A percentile compares a stretch with the other conserved stretches of the same genome.
These are phyloP conservation scores for Erysimum cheiri DNA, from an alignment of 441 rosid genomes.

Conservation along the genomic window DNA sequence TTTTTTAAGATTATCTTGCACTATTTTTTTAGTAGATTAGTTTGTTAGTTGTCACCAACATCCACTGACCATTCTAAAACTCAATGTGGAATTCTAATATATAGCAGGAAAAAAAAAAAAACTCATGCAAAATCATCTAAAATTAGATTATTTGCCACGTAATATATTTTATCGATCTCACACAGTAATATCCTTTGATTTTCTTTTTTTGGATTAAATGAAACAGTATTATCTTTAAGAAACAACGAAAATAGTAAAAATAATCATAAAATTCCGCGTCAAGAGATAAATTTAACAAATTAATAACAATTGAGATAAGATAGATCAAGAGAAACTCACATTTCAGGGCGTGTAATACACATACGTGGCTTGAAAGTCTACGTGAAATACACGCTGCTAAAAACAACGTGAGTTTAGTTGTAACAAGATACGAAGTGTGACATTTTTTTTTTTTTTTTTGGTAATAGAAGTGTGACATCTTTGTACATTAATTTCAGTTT, in stretches of 20 bases:
- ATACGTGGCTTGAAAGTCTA: background rate
- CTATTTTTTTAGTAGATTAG: background rate
- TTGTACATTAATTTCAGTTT: constrained; percentile 35
- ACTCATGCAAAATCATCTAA: background rate
- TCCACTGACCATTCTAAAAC: constrained; percentile 13
- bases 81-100: background rate
- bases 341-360: constrained; percentile 31
- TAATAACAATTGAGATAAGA: constrained; percentile 9
- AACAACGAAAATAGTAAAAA: background rate
- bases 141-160: background rate
- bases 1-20: background rate
- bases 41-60: constrained; percentile 4
- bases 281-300: constrained; percentile 26
- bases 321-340: constrained; percentile 6
- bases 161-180: background rate
- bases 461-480: constrained; percentile 13
- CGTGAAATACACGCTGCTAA: background rate
- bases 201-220: background rate
- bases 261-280: background rate
- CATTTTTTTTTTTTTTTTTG: no score
- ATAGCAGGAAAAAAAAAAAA: background rate
- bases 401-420: constrained; percentile 13
- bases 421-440: no score
- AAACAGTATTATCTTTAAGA: background rate
- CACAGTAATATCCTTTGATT: background rate